These are phyloP conservation scores for Podila clonocystis DNA, from an alignment of 192 early-diverging fungal species.

Conservation along the genomic window DNA sequence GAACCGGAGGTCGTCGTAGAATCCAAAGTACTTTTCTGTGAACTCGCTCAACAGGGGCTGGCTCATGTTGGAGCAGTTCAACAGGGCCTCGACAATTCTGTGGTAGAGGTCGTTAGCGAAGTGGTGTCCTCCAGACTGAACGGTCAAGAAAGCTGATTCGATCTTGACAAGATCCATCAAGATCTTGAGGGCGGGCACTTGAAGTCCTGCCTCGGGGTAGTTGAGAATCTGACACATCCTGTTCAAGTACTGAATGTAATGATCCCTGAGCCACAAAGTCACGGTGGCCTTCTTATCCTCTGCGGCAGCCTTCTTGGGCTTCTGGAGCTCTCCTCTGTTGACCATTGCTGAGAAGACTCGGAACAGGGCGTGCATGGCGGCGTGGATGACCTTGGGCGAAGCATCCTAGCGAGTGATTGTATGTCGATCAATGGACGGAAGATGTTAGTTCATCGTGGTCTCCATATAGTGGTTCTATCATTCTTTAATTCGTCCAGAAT, in stretches of 20 bases:
- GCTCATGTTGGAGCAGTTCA: slow-evolving; percentile 66
- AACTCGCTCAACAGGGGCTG: slow-evolving; percentile 71
- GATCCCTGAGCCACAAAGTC: slow-evolving; percentile 78
- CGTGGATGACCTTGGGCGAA: slow-evolving; percentile 66
- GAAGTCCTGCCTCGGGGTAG: slow-evolving; percentile 75
- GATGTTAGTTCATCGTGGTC: background rate
- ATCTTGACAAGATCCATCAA: slow-evolving; percentile 75
- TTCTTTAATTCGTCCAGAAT: background rate
- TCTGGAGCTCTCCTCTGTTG: slow-evolving; percentile 56
- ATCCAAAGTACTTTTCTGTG: slow-evolving; percentile 75
- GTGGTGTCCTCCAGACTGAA: slow-evolving; percentile 52
- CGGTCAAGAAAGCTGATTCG: slow-evolving; percentile 60
- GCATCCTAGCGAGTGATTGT: slow-evolving; percentile 39
- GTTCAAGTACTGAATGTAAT: slow-evolving; percentile 75
- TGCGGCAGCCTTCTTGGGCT: slow-evolving; percentile 43
- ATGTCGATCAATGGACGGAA: background rate
- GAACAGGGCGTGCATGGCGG: slow-evolving; percentile 76
- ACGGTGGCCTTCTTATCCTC: slow-evolving; percentile 67
- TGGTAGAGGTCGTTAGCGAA: slow-evolving; percentile 80
- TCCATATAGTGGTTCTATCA: background rate
- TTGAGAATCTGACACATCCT: slow-evolving; percentile 62
- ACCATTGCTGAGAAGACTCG: slow-evolving; percentile 71
- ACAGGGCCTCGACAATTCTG: slow-evolving; percentile 61
- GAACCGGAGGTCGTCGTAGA: slow-evolving; percentile 86
- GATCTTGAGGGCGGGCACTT: slow-evolving; percentile 77